Percentiles rank a stretch among this genome's conserved stretches.
phyloP scores from a whole-genome alignment of 192 early-diverging fungal species.

The Coemansia sp. region DNA sequence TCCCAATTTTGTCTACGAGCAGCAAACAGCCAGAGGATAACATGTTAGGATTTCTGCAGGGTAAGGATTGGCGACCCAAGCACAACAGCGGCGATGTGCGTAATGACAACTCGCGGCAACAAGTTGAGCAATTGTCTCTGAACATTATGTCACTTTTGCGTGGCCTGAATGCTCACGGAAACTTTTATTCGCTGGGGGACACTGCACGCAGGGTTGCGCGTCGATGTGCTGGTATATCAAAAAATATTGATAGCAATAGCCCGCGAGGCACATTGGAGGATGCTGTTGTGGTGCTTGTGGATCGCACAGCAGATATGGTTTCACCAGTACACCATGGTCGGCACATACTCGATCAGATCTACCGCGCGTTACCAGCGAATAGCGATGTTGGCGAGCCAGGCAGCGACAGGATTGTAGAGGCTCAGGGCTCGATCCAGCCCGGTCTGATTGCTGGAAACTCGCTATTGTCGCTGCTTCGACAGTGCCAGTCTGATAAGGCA shows the following conservation, averaged over 20 bases:
- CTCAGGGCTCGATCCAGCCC: background rate
- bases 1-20: background rate
- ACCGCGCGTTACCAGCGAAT: constrained; percentile 11
- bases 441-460: constrained; percentile 8
- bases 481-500: background rate
- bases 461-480: constrained; percentile 20
- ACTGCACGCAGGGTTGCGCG: constrained; percentile 27
- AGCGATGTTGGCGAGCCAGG: background rate
- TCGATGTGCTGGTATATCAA: constrained; percentile 26
- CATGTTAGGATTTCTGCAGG: background rate
- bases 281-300: constrained; percentile 39
- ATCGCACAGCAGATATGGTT: constrained; percentile 41
- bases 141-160: constrained; percentile 24
- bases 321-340: constrained; percentile 32
- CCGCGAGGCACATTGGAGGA: background rate
- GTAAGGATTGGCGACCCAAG: background rate
- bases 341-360: constrained; percentile 33
- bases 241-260: background rate
- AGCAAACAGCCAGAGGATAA: background rate
- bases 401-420: constrained; percentile 5
- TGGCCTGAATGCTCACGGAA: constrained; percentile 20
- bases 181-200: constrained; percentile 44
- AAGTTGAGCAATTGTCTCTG: constrained; percentile 32
- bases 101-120: constrained; percentile 14
- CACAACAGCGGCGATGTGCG: background rate